Base-by-base conservation (phyloP, 73 alveolate genomes). In the Symbiodinium natans region DNA sequence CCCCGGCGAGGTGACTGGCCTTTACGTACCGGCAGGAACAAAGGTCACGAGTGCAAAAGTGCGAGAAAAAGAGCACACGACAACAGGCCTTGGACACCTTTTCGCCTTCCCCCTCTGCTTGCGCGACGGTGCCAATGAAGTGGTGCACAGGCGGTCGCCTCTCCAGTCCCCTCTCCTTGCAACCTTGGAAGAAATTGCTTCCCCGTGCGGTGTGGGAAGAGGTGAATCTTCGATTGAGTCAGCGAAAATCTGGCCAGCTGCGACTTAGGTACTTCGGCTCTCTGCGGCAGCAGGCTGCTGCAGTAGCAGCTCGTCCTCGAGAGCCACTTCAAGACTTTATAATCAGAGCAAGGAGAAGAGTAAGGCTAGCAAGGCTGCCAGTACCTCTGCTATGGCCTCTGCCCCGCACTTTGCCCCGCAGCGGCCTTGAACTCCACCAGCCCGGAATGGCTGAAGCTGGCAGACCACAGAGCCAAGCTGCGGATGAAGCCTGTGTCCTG, bases 401-500 rank as follows among this genome's bases (percentile, higher is more conserved):
- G n/a, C n/a, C n/a, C n/a, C n/a, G n/a, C n/a, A n/a, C n/a, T n/a
- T n/a, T n/a, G n/a, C n/a, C n/a, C n/a, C n/a, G n/a, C n/a, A n/a
- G n/a, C 25, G 33, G 46, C 94, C 94, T 87, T 54, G 42, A 87
- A 13, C 33, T 59, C 85, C 9, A 48, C 52, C 68, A 6, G 68
- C 41, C 42, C 68, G 5, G 83, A 33, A 6, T 41, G 71, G 10
- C 85, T 85, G 39, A 87, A 56, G 68, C 84, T 38, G n/a, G 94
- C 94, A 8, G 63, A 36, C 94, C 94, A 87, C 52, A 87, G 68
- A 10, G 63, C 41, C 31, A 73, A 39, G 71, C 54, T 38, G 41
- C 41, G 29, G 52, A 87, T 40, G 40, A 34, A 29, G 29, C 93
- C 93, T 9, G 83, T 41, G 83, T 86, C 93, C 93, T 86, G 77